Conservation (phyloP, 108 stramenopile species). For the Skeletonema potamos region DNA sequence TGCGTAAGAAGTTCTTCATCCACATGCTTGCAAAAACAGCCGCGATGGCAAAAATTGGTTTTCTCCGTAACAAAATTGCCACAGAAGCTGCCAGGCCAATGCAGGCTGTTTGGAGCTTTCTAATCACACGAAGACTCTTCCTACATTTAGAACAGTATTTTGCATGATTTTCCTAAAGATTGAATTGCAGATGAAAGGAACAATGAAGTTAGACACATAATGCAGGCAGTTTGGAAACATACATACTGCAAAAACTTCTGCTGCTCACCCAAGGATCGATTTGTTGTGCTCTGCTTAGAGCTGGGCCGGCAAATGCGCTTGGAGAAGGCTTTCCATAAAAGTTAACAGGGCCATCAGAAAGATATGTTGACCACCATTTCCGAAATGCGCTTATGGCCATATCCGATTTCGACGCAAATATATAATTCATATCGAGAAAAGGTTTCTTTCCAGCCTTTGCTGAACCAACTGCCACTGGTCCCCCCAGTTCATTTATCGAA, state of each 20-base stretch:
- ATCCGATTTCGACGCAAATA: constrained; percentile 32
- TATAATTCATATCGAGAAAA: constrained; percentile 17
- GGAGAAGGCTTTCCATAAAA: constrained; percentile 29
- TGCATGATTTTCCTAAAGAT: constrained; percentile 17
- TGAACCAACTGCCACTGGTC: constrained; percentile 19
- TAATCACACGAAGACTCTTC: constrained; percentile 18
- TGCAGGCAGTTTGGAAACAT: not conserved
- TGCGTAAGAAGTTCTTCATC: constrained; percentile 14
- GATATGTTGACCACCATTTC: constrained; percentile 35
- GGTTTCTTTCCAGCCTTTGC: constrained; percentile 5
- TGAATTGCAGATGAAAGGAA: not conserved
- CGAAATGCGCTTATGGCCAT: constrained; percentile 21
- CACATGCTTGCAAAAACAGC: constrained; percentile 9
- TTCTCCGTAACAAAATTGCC: constrained; percentile 14
- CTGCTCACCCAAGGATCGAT: constrained; percentile 39
- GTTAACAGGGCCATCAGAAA: constrained; percentile 13
- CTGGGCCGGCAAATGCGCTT: not conserved
- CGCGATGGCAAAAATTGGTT: constrained; percentile 8
- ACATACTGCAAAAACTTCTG: not conserved
- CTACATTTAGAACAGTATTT: constrained; percentile 37
- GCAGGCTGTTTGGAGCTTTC: constrained; percentile 5
- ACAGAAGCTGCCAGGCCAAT: constrained; percentile 9
- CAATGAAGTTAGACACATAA: not conserved
- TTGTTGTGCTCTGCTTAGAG: constrained; percentile 24
- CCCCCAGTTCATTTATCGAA: not conserved